These are phyloP conservation scores for Saprolegnia parasitica DNA, from an alignment of 352 stramenopile genomes.

Conservation along the genomic window DNA sequence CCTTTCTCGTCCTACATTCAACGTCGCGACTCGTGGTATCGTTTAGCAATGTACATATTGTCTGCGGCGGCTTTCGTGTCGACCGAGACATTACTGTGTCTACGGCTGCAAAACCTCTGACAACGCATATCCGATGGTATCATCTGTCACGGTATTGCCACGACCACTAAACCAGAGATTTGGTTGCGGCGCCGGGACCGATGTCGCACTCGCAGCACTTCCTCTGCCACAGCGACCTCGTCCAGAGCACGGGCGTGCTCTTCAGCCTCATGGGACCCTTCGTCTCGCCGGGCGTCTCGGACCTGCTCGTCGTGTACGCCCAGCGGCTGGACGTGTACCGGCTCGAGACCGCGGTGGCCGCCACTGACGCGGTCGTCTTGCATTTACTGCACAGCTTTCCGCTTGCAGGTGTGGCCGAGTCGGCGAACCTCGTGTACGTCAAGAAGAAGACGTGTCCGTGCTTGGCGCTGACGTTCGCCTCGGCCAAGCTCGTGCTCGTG, in stretches of 20 bases:
- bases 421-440: conserved; percentile 64
- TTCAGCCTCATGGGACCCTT: conserved; percentile 37
- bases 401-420: conserved; percentile 64
- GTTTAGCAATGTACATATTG: no score
- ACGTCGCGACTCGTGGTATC: no score
- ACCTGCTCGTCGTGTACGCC: conserved; percentile 69
- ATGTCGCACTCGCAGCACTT: conserved; percentile 58
- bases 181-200: neutral
- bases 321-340: conserved; percentile 77
- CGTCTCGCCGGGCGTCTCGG: conserved; percentile 55
- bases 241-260: conserved; percentile 72
- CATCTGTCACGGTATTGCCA: neutral
- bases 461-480: conserved; percentile 71
- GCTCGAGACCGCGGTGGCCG: conserved; percentile 39
- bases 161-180: neutral
- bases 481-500: conserved; percentile 78
- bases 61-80: no score
- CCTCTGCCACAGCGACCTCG: conserved; percentile 73
- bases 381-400: conserved; percentile 67
- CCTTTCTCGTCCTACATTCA: no score
- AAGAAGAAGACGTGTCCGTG: conserved; percentile 48
- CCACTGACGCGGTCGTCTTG: conserved; percentile 59
- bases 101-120: no score
- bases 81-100: no score
- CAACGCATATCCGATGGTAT: neutral